Evolutionary conservation across 306 rosid genomes (phyloP).

Genomic region (Inga laurina): DNA sequence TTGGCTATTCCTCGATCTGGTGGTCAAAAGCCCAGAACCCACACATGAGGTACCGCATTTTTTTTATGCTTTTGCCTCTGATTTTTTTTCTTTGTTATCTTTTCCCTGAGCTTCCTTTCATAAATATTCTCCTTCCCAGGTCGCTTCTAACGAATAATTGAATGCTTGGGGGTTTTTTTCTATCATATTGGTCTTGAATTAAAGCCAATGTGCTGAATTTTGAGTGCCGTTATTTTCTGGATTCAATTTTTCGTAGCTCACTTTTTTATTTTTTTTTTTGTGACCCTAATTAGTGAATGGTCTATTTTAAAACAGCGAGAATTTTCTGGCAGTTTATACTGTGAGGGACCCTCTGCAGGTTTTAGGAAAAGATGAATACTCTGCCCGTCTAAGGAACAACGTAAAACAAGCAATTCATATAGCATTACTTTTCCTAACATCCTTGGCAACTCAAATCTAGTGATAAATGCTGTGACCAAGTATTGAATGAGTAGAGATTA

Average conservation of each 20-base stretch:
- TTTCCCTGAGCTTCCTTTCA: constrained; percentile 34
- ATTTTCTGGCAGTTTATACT: constrained; percentile 37
- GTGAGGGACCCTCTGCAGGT: constrained; percentile 40
- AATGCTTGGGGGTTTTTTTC: constrained; percentile 29
- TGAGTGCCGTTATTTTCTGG: constrained; percentile 21
- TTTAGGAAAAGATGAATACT: constrained; percentile 40
- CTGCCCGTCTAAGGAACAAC: constrained; percentile 39
- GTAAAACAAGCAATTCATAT: constrained; percentile 51
- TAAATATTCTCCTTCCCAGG: not conserved
- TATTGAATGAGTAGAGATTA: constrained; percentile 61
- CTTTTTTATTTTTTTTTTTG: not conserved
- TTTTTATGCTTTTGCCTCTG: constrained; percentile 34
- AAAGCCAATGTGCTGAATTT: constrained; percentile 29
- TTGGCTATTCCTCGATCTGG: constrained; percentile 78
- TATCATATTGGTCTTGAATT: constrained; percentile 27
- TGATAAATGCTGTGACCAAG: constrained; percentile 59
- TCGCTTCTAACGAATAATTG: constrained; percentile 32
- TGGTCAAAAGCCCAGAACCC: constrained; percentile 62
- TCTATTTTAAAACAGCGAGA: constrained; percentile 37
- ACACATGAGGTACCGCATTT: constrained; percentile 69
- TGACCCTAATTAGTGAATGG: constrained; percentile 31
- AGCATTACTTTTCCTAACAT: constrained; percentile 46
- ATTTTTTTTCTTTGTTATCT: constrained; percentile 21
- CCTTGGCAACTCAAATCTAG: constrained; percentile 47
- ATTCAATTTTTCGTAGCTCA: constrained; percentile 29